Evolutionary conservation across 495 filamentous ascomycete genomes (phyloP), one percentile per base, ranked within the genome.

Genomic region (Xylaria longipes): DNA sequence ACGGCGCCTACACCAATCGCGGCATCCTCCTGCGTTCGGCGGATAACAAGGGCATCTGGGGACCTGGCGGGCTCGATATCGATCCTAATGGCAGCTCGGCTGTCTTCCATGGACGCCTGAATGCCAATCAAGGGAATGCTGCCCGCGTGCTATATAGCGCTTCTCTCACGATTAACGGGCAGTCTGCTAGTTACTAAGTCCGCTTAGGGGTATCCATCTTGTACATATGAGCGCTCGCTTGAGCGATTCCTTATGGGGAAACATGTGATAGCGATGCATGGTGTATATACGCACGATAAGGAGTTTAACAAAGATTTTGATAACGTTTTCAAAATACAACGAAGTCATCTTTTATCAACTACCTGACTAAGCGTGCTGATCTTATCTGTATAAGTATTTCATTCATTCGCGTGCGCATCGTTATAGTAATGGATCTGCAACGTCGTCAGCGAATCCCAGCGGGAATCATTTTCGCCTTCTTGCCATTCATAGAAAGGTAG

Each of bases 361-460:
- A 33, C 33, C 41, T 46, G 41, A 46, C 62, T 46, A 15, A 46
- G 41, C 41, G 27, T 41, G 37, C 22, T 12, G 15, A 65, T 46
- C 20, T 46, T 37, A 11, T 48, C 37, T 12, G 25, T 5, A 58
- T 58, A 11, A 20, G 11, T 29, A n/a, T 7, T 68, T 71, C n/a
- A 81, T 39, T 74, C 73, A 29, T 78, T 77, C 58, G 82, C 77
- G 27, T 79, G 82, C 33, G 77, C 79, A 22, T 77, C 83, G 56
- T 87, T 85, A 54, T 86, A 84, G 67, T 84, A 85, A 76, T 86
- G 85, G 72, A 84, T 86, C 82, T 84, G 52, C 39, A 22, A 27
- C 5, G 57, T 50, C n/a, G 48, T 77, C 11, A 70, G 75, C 29
- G 3, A 17, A 46, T 11, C 3, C 68, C 52, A 46, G n/a, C 56